Evolutionary conservation across 2,329 filamentous ascomycete genomes (phyloP).

Genomic region (Amauroascus verrucosus): DNA sequence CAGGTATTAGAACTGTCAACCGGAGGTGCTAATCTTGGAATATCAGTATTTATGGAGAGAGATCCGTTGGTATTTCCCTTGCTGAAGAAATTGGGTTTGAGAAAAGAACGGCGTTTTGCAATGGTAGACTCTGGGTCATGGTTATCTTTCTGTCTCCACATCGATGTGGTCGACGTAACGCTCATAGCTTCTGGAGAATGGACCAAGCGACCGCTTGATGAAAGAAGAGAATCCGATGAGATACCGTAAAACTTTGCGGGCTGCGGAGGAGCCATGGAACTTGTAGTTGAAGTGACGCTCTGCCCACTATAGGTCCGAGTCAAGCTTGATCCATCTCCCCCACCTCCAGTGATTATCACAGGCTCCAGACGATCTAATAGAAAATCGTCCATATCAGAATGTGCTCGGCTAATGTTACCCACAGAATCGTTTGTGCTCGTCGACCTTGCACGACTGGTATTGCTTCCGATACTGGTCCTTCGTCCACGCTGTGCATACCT

Average conservation of each 20-base stretch:
- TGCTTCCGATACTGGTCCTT: constrained; percentile 34
- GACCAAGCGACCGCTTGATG: constrained; percentile 20
- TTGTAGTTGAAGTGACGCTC: constrained; percentile 26
- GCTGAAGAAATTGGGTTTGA: constrained; percentile 10
- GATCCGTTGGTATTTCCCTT: background rate
- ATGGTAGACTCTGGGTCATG: constrained; percentile 8
- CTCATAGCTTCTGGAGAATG: constrained; percentile 29
- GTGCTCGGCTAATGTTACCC: constrained; percentile 35
- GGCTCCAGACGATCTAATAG: constrained; percentile 39
- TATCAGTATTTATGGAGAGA: constrained; percentile 20
- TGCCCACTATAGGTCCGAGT: constrained; percentile 33
- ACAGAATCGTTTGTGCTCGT: constrained; percentile 32
- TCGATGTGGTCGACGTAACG: background rate
- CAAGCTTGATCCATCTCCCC: constrained; percentile 26
- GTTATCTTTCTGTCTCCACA: background rate
- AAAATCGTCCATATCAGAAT: constrained; percentile 40
- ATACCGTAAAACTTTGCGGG: constrained; percentile 23
- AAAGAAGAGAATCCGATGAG: constrained; percentile 28
- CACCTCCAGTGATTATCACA: constrained; percentile 41
- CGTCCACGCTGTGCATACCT: constrained; percentile 39
- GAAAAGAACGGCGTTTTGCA: constrained; percentile 20
- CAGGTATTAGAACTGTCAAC: constrained; percentile 19
- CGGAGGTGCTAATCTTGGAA: constrained; percentile 19
- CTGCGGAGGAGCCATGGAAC: constrained; percentile 18
- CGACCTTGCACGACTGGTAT: constrained; percentile 32